These are phyloP conservation scores for Phlyctochytrium planicorne DNA, from an alignment of 192 early-diverging fungal genomes.

Conservation along the genomic window DNA sequence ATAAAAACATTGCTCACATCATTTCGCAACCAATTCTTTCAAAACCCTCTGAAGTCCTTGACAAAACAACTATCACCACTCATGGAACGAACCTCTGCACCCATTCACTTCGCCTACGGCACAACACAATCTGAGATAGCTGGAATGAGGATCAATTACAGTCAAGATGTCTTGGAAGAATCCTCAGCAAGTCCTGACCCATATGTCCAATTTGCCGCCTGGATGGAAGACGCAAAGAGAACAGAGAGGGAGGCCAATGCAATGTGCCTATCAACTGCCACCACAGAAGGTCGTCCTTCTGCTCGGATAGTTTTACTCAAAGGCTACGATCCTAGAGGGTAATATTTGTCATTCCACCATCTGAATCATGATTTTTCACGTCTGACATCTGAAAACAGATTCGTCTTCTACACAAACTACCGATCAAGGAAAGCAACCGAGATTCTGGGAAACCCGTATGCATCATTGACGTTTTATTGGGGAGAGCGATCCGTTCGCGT, in stretches of 20 bases:
- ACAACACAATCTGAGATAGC: constrained; percentile 20
- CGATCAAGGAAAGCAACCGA: constrained; percentile 47
- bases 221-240: constrained; percentile 40
- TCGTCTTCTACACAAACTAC: constrained; percentile 59
- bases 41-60: too few species aligned
- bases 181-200: constrained; percentile 25
- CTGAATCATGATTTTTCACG: not conserved
- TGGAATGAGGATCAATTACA: constrained; percentile 41
- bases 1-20: too few species aligned
- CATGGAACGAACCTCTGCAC: too few species aligned
- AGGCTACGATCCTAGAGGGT: constrained; percentile 41
- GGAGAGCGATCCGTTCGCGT: constrained; percentile 49
- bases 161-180: constrained; percentile 20
- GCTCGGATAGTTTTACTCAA: constrained; percentile 54
- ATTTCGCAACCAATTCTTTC: too few species aligned
- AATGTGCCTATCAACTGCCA: constrained; percentile 43
- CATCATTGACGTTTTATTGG: constrained; percentile 51
- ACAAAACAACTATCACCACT: too few species aligned
- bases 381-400: constrained; percentile 19
- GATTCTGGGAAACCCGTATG: constrained; percentile 40
- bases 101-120: constrained; percentile 5
- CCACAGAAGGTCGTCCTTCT: constrained; percentile 21
- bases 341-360: not conserved
- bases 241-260: constrained; percentile 48
- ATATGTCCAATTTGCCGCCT: constrained; percentile 42